Evolutionary conservation across 176 grass and related monocot genomes (phyloP), one percentile per base, ranked within the genome.

Genomic region (Paspalum notatum): DNA sequence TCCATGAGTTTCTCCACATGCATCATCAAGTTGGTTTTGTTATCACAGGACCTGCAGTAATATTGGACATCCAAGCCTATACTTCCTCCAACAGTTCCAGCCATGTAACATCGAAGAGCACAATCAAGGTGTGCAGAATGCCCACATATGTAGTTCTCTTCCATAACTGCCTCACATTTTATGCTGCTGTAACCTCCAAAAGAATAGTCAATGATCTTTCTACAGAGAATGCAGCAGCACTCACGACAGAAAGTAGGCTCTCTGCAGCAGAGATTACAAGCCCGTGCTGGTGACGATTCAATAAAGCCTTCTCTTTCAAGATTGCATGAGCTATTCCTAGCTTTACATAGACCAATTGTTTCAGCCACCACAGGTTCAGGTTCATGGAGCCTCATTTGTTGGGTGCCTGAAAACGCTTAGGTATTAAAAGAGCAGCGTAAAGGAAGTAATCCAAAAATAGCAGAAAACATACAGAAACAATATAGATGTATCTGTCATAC

Each of bases 181-280:
- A 95, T 84, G 74, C 75, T 93, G 82, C 70, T 77, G 60, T 89
- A 91, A 85, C 86, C 80, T 68, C 72, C 86, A 84, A 89, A 61
- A 51, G 84, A 86, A 76, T 76, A 82, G 72, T 99, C 92, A 78
- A 99, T 74, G 47, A 72, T 69, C 63, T 39, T 93, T 62, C 63
- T 52, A 77, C 96, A 99, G 60, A 99, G 82, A 72, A 95, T 89
- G 55, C 96, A 99, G 85, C 96, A 99, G 85, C 96, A 99, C 77
- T 91, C 84, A 67, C 81, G 88, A 45, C 96, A 99, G 81, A 99
- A 99, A 82, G 85, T 79, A 83, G 79, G 78, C 66, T 83, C 78
- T 62, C 56, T 69, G 62, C 92, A 99, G 84, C 92, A 99, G 51
- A 99, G 86, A 72, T 90, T 82, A 60, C 96, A 99, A 72, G 88